A percentile compares a stretch with the other conserved stretches of the same genome.
These are phyloP conservation scores for Exophiala xenobiotica DNA, from an alignment of 2,329 filamentous ascomycete genomes.

Conservation along the genomic window DNA sequence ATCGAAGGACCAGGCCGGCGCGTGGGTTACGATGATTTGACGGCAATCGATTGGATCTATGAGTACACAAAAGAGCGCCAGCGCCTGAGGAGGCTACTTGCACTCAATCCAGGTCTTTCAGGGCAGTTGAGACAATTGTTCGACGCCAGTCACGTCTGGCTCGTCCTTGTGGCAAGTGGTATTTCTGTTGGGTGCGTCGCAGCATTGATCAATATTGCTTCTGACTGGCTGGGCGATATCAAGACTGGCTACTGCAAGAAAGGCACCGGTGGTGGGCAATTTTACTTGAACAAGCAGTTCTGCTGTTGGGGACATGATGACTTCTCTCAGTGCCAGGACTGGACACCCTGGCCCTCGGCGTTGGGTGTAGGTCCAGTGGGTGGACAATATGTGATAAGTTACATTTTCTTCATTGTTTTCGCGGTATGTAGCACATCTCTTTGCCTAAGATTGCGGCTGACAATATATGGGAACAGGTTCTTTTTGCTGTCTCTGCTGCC, in stretches of 20 bases:
- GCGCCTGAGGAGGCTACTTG: conserved; percentile 72
- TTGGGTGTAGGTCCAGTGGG: conserved; percentile 64
- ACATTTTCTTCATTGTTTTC: conserved; percentile 80
- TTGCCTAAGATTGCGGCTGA: conserved; percentile 8
- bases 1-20: conserved; percentile 82
- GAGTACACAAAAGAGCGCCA: conserved; percentile 97
- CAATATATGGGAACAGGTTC: conserved; percentile 53
- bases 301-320: conserved; percentile 91
- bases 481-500: conserved; percentile 75
- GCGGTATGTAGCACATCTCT: conserved; percentile 61
- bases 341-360: conserved; percentile 80
- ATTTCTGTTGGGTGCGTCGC: conserved; percentile 80
- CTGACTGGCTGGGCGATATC: conserved; percentile 89
- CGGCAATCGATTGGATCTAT: conserved; percentile 99
- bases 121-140: conserved; percentile 71
- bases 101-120: conserved; percentile 63
- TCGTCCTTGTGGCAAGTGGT: conserved; percentile 81
- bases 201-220: conserved; percentile 83
- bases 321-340: conserved; percentile 76
- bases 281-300: conserved; percentile 88
- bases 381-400: conserved; percentile 80
- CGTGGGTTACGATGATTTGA: conserved; percentile 93
- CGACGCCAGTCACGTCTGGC: conserved; percentile 89
- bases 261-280: conserved; percentile 73
- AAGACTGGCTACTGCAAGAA: conserved; percentile 86